A percentile compares a stretch with the other conserved stretches of the same genome.
Conservation (phyloP, 1,139 yeast species). For the Meyerozyma smithsonii region DNA sequence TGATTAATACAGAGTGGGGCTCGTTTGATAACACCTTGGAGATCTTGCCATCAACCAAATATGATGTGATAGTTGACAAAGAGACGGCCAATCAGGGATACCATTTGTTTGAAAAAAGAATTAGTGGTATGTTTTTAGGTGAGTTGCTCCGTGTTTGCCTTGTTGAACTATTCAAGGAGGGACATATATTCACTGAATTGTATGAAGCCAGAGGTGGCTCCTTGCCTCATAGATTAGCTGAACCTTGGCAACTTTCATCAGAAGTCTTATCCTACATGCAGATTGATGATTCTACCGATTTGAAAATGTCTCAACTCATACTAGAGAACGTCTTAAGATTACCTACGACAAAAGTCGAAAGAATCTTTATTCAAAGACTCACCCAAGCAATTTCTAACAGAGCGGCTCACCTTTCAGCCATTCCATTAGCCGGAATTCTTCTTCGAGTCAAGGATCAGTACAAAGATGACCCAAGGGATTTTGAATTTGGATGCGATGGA, state of each 20-base stretch:
- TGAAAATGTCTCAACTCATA: slow-evolving; percentile 61
- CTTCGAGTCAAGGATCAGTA: slow-evolving; percentile 35
- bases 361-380: slow-evolving; percentile 62
- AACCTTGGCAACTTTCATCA: slow-evolving; percentile 77
- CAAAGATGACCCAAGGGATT: slow-evolving; percentile 56
- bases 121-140: slow-evolving; percentile 92
- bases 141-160: slow-evolving; percentile 75
- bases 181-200: slow-evolving; percentile 51
- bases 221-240: slow-evolving; percentile 61
- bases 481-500: slow-evolving; percentile 94
- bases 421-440: slow-evolving; percentile 78
- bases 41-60: slow-evolving; percentile 69
- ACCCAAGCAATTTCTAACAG: slow-evolving; percentile 78
- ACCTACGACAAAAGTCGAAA: slow-evolving; percentile 65
- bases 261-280: slow-evolving; percentile 80
- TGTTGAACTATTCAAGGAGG: slow-evolving; percentile 57
- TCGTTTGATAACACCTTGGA: slow-evolving; percentile 80
- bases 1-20: slow-evolving; percentile 96
- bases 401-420: slow-evolving; percentile 81
- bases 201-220: slow-evolving; percentile 47
- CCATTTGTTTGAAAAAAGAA: slow-evolving; percentile 90
- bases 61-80: slow-evolving; percentile 64
- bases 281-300: slow-evolving; percentile 70
- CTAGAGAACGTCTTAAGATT: slow-evolving; percentile 61
- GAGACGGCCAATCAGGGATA: slow-evolving; percentile 78